Evolutionary conservation across 163 green algal species (phyloP).

Genomic region (Picocystis sp.): DNA sequence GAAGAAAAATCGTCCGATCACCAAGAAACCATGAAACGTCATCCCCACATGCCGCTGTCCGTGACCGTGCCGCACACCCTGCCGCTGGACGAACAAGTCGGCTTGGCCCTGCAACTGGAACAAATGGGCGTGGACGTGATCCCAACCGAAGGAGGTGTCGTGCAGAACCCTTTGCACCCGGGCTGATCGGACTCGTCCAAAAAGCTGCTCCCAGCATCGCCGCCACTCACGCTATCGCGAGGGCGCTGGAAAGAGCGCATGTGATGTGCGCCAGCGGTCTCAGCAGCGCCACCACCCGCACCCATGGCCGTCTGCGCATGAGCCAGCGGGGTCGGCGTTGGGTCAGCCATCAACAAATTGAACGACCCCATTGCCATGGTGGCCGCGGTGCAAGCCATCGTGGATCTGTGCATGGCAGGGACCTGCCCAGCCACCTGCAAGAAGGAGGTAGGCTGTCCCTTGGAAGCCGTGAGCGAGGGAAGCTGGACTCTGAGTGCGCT

Average conservation of each 20-base stretch:
- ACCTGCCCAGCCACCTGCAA: no score
- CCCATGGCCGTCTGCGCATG: constrained; percentile 16
- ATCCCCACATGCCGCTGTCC: constrained; percentile 16
- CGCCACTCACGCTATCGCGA: constrained; percentile 13
- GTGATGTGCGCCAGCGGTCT: constrained; percentile 20
- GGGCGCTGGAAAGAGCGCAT: constrained; percentile 10
- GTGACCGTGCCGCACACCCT: constrained; percentile 24
- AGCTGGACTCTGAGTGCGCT: no score
- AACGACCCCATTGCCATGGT: constrained; percentile 20
- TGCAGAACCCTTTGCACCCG: constrained; percentile 9
- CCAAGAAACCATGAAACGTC: not conserved
- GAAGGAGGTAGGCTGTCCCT: no score
- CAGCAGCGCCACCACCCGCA: constrained; percentile 15
- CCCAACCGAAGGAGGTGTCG: constrained; percentile 23
- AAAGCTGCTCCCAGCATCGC: constrained; percentile 19
- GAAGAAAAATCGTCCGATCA: not conserved
- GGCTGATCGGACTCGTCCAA: constrained; percentile 18
- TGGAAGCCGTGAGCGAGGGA: no score
- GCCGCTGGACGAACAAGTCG: constrained; percentile 23
- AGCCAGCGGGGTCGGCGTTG: constrained; percentile 16
- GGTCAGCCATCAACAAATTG: constrained; percentile 21
- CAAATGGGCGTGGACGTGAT: constrained; percentile 18
- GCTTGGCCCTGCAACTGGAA: constrained; percentile 16
- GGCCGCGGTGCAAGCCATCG: constrained; percentile 14
- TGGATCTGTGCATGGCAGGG: constrained; percentile 4